Conservation (phyloP, 2,329 filamentous ascomycete genomes). For the Triangularia setosa region DNA sequence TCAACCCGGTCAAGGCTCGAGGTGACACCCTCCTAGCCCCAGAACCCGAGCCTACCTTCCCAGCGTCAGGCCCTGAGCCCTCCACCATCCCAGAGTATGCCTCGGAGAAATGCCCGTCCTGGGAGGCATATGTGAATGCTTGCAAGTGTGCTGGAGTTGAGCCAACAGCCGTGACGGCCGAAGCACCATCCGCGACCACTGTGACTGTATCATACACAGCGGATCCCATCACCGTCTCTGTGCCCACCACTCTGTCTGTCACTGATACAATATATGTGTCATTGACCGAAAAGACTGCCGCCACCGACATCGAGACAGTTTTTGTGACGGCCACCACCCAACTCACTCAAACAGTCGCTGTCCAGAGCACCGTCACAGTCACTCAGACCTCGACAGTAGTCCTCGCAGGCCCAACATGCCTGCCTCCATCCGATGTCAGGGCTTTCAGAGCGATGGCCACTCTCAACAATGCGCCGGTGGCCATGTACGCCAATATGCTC, state of each 20-base stretch:
- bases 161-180: background rate
- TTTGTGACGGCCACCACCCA: background rate
- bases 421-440: background rate
- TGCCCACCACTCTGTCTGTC: background rate
- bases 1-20: background rate
- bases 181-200: background rate
- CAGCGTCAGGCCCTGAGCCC: background rate
- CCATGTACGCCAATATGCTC: background rate
- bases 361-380: background rate
- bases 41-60: background rate
- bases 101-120: background rate
- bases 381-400: background rate
- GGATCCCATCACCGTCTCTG: background rate
- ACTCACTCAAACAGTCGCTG: background rate
- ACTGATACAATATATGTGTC: conserved; percentile 1
- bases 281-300: background rate
- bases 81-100: background rate
- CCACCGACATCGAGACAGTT: background rate
- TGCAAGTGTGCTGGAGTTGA: background rate
- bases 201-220: background rate
- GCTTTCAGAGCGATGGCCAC: background rate
- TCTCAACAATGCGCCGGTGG: background rate
- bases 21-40: background rate
- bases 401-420: background rate
- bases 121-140: background rate